These are phyloP conservation scores for Aegle marmelos DNA, from an alignment of 345 rosid species.

Conservation along the genomic window DNA sequence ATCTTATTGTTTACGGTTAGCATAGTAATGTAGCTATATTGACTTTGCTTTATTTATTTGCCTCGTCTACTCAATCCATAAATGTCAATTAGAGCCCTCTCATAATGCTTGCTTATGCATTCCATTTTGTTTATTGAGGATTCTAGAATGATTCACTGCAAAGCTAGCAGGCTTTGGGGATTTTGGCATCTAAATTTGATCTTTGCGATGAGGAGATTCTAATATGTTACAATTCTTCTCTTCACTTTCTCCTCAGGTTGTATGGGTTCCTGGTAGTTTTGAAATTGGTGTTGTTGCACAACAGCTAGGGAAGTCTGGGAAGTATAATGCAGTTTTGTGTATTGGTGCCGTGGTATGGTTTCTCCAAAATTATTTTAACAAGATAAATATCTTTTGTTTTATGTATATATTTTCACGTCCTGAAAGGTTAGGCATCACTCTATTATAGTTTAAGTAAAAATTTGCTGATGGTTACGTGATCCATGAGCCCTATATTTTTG, in stretches of 20 bases:
- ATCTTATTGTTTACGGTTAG: neutral
- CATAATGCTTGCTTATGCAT: neutral
- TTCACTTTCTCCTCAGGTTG: conserved; percentile 48
- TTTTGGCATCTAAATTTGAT: neutral
- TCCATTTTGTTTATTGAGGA: neutral
- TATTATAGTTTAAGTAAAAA: neutral
- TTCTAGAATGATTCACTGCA: neutral
- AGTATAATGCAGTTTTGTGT: conserved; percentile 71
- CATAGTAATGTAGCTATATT: neutral
- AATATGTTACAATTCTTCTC: neutral
- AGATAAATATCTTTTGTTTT: neutral
- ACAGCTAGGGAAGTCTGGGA: conserved; percentile 71
- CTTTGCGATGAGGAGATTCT: neutral
- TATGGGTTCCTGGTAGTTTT: conserved; percentile 97
- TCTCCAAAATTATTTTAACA: neutral
- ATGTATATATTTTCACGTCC: neutral
- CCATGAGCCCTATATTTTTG: conserved; percentile 3
- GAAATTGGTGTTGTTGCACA: conserved; percentile 78
- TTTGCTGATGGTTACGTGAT: conserved; percentile 12
- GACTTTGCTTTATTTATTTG: neutral
- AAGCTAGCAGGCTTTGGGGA: neutral
- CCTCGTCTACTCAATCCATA: neutral
- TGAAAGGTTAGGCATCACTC: neutral
- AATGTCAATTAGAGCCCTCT: neutral
- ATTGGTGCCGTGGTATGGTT: conserved; percentile 95